phyloP scores from a whole-genome alignment of 129 eudicot genomes.

The Sambucus nigra region DNA sequence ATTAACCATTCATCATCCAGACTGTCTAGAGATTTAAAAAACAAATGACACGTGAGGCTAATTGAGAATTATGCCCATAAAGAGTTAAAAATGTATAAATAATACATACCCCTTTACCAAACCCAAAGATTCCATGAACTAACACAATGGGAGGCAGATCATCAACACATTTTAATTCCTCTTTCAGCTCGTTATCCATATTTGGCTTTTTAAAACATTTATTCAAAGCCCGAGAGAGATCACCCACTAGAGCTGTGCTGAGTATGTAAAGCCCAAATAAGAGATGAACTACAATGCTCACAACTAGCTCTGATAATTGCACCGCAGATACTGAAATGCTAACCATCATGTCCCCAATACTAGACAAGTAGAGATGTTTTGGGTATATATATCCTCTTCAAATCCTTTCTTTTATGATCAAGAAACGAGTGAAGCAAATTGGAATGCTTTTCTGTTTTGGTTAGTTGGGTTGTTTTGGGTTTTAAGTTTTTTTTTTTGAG shows the following conservation, averaged over 20 bases:
- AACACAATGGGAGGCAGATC: conserved; percentile 93
- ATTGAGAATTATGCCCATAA: no score
- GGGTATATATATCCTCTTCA: no score
- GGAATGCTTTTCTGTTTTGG: no score
- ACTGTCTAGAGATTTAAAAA: no score
- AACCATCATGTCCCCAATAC: conserved; percentile 29
- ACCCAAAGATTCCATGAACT: conserved; percentile 96
- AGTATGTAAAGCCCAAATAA: conserved; percentile 74
- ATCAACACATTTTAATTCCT: conserved; percentile 21
- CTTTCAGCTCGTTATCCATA: conserved; percentile 19
- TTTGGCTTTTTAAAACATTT: conserved; percentile 45
- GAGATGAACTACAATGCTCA: conserved; percentile 68
- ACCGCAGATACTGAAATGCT: conserved; percentile 52
- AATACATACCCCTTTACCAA: conserved; percentile 85
- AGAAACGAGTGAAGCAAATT: no score
- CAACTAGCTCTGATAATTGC: conserved; percentile 61
- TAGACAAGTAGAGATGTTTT: no score
- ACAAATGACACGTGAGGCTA: no score
- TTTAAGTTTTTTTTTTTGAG: no score
- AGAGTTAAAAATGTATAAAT: no score
- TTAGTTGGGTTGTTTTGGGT: no score
- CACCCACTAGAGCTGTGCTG: conserved; percentile 92
- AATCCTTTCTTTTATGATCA: no score
- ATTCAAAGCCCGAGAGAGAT: conserved; percentile 52
- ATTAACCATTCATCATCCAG: no score